These are phyloP conservation scores for Klebsormidium nitens DNA, from an alignment of 139 green algal genomes.

Conservation along the genomic window DNA sequence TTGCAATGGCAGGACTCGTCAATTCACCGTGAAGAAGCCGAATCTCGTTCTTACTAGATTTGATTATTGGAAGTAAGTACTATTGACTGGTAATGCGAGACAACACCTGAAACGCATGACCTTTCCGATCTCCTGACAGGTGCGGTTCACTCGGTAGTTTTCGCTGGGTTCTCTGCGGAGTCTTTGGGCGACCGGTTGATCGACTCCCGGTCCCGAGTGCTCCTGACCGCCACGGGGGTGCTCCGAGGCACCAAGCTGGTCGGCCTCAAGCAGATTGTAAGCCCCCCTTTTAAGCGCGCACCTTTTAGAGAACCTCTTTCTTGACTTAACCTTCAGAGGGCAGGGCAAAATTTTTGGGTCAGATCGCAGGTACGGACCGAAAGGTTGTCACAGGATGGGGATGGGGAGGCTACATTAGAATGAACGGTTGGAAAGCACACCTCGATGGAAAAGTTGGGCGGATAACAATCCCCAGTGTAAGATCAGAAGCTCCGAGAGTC, in stretches of 20 bases:
- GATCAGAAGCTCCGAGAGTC: too few species aligned
- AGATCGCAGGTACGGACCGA: neutral
- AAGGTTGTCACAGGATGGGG: too few species aligned
- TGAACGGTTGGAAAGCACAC: too few species aligned
- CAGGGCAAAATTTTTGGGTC: neutral
- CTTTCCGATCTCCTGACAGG: conserved; percentile 23
- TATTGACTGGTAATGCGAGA: too few species aligned
- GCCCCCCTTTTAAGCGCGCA: neutral
- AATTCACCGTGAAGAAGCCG: too few species aligned
- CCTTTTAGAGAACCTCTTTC: neutral
- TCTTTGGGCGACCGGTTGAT: conserved; percentile 65
- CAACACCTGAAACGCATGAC: too few species aligned
- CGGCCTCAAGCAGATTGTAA: conserved; percentile 65
- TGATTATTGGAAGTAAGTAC: too few species aligned
- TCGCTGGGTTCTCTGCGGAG: conserved; percentile 90
- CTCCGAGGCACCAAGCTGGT: conserved; percentile 77
- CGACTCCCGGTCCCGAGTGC: conserved; percentile 54
- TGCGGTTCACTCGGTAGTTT: conserved; percentile 92
- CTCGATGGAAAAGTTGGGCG: too few species aligned
- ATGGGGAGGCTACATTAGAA: too few species aligned
- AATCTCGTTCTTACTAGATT: too few species aligned
- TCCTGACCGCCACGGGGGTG: conserved; percentile 66
- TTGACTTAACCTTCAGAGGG: neutral
- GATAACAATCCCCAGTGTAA: too few species aligned
- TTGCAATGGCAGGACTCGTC: too few species aligned